Evolutionary conservation across 352 stramenopile species (phyloP).

Genomic region (Pythium guiyangense): DNA sequence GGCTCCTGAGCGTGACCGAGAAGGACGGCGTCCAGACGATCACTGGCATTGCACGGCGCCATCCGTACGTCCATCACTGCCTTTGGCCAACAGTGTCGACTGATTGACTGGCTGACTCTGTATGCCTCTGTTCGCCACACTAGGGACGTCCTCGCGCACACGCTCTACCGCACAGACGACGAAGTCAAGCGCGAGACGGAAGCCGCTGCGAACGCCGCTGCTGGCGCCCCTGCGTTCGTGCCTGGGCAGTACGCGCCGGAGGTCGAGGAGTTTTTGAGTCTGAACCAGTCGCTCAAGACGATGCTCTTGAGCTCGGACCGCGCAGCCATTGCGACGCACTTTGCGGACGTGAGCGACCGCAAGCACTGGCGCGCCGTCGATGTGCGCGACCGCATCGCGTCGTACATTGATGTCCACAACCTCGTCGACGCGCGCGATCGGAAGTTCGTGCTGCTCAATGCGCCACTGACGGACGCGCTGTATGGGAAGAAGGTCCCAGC

Average conservation of each 20-base stretch:
- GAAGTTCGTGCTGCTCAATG: slow-evolving; percentile 67
- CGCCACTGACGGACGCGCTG: slow-evolving; percentile 58
- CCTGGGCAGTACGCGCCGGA: slow-evolving; percentile 60
- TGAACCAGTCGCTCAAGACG: slow-evolving; percentile 49
- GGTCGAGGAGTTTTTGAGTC: slow-evolving; percentile 59
- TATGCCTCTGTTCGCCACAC: background rate
- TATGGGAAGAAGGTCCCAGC: slow-evolving; percentile 62
- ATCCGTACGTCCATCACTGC: slow-evolving; percentile 48
- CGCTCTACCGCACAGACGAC: slow-evolving; percentile 48
- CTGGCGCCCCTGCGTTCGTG: slow-evolving; percentile 34
- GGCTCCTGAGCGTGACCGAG: slow-evolving; percentile 50
- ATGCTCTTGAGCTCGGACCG: slow-evolving; percentile 30
- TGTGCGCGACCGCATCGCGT: slow-evolving; percentile 50
- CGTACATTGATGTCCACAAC: slow-evolving; percentile 52
- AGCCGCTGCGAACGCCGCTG: slow-evolving; percentile 28
- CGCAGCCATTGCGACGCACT: slow-evolving; percentile 16
- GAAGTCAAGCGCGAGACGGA: slow-evolving; percentile 46
- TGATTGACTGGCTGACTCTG: background rate
- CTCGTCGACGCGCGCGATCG: slow-evolving; percentile 60
- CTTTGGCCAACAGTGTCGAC: background rate
- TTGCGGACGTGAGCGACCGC: slow-evolving; percentile 23
- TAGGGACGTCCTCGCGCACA: slow-evolving; percentile 57
- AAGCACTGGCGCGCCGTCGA: slow-evolving; percentile 52
- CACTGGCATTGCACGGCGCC: slow-evolving; percentile 48
- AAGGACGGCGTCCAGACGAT: slow-evolving; percentile 81